These are phyloP conservation scores for Phytophthora lateralis DNA, from an alignment of 352 stramenopile genomes.

Conservation along the genomic window DNA sequence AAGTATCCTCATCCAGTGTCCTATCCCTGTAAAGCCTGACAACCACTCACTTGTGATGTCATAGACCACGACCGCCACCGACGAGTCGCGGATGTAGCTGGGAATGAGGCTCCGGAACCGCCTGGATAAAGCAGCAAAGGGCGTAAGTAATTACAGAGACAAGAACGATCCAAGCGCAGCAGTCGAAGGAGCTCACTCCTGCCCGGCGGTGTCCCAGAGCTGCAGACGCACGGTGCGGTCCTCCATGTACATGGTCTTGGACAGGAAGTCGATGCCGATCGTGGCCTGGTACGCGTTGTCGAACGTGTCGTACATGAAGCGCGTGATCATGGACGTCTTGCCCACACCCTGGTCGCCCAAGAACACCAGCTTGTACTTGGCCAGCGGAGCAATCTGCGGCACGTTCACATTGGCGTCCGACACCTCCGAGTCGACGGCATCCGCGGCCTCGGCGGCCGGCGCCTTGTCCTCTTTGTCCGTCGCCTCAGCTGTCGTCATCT, in stretches of 20 bases:
- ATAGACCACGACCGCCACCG: slow-evolving; percentile 99
- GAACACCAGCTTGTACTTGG: slow-evolving; percentile 96
- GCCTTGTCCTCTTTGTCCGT: slow-evolving; percentile 31
- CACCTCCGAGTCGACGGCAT: slow-evolving; percentile 9
- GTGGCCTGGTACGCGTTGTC: slow-evolving; percentile 98
- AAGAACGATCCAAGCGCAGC: background rate
- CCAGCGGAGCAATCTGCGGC: slow-evolving; percentile 89
- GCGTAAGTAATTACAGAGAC: background rate
- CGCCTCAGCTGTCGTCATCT: slow-evolving; percentile 37
- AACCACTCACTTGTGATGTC: slow-evolving; percentile 96
- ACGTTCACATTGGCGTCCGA: slow-evolving; percentile 53
- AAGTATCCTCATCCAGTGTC: slow-evolving; percentile 2
- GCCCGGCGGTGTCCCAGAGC: slow-evolving; percentile 98
- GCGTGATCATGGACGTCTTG: slow-evolving; percentile 99
- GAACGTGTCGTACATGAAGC: slow-evolving; percentile 99
- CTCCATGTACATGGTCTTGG: slow-evolving; percentile 99
- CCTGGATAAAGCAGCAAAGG: slow-evolving; percentile 28
- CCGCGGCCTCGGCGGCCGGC: slow-evolving; percentile 7
- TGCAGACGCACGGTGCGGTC: slow-evolving; percentile 98
- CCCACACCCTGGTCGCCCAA: slow-evolving; percentile 97
- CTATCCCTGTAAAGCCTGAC: background rate
- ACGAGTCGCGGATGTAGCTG: slow-evolving; percentile 99
- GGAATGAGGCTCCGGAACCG: slow-evolving; percentile 95
- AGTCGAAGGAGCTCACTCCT: slow-evolving; percentile 80
- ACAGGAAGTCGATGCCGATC: slow-evolving; percentile 99